phyloP scores from a whole-genome alignment of 495 filamentous ascomycete species.

The Aspergillus avenaceus region DNA sequence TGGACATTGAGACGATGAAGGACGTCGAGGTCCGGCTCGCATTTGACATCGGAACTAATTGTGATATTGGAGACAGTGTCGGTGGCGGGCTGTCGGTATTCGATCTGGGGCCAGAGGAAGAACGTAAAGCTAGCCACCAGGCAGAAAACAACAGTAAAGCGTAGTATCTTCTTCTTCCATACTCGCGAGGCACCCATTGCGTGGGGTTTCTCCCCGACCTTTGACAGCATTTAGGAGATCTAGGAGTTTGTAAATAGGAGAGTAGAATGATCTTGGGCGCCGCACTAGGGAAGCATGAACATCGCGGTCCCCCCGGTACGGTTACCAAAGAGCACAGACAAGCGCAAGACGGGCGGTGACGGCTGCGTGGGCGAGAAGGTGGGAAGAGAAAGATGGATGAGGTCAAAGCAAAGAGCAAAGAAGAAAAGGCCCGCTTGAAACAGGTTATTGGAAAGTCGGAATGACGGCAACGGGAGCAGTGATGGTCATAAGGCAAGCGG shows the following conservation, averaged over 20 bases:
- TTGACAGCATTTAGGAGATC: conserved; percentile 22
- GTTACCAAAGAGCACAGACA: not conserved
- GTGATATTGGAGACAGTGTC: conserved; percentile 32
- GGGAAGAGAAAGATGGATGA: not conserved
- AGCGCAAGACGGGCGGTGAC: not conserved
- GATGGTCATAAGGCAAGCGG: not conserved
- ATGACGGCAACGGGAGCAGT: conserved; percentile 1
- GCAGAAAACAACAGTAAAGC: conserved; percentile 15
- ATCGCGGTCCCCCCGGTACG: conserved; percentile 13
- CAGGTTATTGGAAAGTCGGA: conserved; percentile 1
- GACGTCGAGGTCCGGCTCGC: conserved; percentile 29
- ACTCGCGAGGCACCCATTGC: conserved; percentile 29
- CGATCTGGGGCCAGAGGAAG: conserved; percentile 27
- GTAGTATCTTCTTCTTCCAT: conserved; percentile 35
- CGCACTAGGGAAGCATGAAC: conserved; percentile 17
- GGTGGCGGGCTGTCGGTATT: conserved; percentile 10
- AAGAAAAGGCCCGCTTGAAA: conserved; percentile 2
- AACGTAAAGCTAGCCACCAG: conserved; percentile 14
- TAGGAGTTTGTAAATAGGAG: not conserved
- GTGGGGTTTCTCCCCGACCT: conserved; percentile 21
- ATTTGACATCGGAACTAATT: conserved; percentile 27
- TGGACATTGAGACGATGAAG: conserved; percentile 26
- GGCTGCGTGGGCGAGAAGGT: not conserved
- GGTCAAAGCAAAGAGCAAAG: conserved; percentile 2
- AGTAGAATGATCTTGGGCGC: conserved; percentile 2